A percentile compares a stretch with the other conserved stretches of the same genome.
Evolutionary conservation across 1,284 basidiomycete species (phyloP).

Genomic region (Ceratobasidium sp.): DNA sequence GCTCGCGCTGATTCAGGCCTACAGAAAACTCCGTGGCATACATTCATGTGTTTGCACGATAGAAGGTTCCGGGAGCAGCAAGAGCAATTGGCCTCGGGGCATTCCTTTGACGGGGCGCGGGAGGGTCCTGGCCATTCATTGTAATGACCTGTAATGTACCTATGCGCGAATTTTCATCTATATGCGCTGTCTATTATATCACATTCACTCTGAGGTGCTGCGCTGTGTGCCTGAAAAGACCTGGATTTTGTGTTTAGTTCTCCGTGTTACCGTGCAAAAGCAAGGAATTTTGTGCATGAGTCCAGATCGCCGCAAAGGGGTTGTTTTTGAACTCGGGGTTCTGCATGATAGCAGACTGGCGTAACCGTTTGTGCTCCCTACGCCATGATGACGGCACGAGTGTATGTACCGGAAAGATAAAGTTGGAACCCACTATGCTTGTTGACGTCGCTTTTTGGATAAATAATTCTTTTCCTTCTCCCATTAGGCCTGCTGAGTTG

Average conservation of each 20-base stretch:
- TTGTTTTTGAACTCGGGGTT: conserved; percentile 75
- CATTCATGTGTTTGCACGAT: too few relatives aligned
- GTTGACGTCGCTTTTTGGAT: conserved; percentile 73
- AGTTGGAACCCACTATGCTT: conserved; percentile 70
- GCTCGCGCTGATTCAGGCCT: too few relatives aligned
- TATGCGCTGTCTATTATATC: too few relatives aligned
- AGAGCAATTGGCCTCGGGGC: too few relatives aligned
- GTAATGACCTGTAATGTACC: too few relatives aligned
- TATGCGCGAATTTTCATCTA: too few relatives aligned
- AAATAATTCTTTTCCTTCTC: conserved; percentile 73
- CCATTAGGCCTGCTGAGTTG: conserved; percentile 66
- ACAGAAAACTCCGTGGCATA: too few relatives aligned
- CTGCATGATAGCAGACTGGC: conserved; percentile 77
- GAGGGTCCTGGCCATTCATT: too few relatives aligned
- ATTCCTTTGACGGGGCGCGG: too few relatives aligned
- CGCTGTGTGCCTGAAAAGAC: too few relatives aligned
- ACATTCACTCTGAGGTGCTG: too few relatives aligned
- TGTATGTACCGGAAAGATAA: conserved; percentile 33
- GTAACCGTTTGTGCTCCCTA: conserved; percentile 74
- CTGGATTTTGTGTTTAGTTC: neutral
- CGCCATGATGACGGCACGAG: conserved; percentile 18
- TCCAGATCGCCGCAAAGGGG: conserved; percentile 83
- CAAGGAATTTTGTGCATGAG: conserved; percentile 83
- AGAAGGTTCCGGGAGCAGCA: too few relatives aligned
- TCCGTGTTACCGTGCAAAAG: conserved; percentile 61